A percentile compares a stretch with the other conserved stretches of the same genome.
phyloP scores from a whole-genome alignment of 352 stramenopile species.

The Phytophthora capsici region DNA sequence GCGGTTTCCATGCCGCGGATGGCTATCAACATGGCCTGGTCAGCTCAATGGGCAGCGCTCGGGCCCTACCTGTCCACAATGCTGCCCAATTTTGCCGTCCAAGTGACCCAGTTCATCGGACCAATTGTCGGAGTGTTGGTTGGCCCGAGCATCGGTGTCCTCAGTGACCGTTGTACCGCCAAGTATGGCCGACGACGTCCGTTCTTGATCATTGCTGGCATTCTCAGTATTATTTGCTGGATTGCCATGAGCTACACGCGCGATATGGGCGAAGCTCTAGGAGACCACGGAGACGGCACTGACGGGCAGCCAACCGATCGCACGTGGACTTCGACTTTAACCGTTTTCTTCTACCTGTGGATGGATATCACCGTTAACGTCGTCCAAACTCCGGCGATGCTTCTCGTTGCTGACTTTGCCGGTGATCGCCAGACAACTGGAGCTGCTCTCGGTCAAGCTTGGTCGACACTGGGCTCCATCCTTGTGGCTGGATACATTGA shows the following conservation, averaged over 20 bases:
- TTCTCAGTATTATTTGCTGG: conserved; percentile 58
- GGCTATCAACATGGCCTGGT: conserved; percentile 71
- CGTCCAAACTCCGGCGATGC: conserved; percentile 55
- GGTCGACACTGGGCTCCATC: conserved; percentile 55
- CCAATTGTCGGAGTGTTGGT: conserved; percentile 60
- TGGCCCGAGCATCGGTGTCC: conserved; percentile 53
- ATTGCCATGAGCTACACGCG: conserved; percentile 70
- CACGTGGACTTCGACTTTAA: conserved; percentile 56
- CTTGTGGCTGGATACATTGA: conserved; percentile 66
- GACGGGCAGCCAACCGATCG: conserved; percentile 35
- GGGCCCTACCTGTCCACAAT: conserved; percentile 61
- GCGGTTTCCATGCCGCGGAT: conserved; percentile 61
- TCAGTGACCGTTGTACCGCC: conserved; percentile 55
- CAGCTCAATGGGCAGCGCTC: conserved; percentile 63
- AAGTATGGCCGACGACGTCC: conserved; percentile 48
- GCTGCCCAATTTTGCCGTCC: conserved; percentile 52
- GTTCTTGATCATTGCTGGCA: conserved; percentile 46
- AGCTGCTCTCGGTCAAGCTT: conserved; percentile 53
- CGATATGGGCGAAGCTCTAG: conserved; percentile 57
- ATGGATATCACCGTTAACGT: conserved; percentile 76
- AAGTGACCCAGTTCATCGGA: conserved; percentile 59
- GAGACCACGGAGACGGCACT: conserved; percentile 43
- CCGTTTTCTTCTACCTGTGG: conserved; percentile 67
- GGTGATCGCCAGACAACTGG: conserved; percentile 65
- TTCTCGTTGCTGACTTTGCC: conserved; percentile 66